Percentiles rank a stretch among this genome's conserved stretches.
phyloP scores from a whole-genome alignment of 176 grass and related monocot species.

The Luzula sylvatica region DNA sequence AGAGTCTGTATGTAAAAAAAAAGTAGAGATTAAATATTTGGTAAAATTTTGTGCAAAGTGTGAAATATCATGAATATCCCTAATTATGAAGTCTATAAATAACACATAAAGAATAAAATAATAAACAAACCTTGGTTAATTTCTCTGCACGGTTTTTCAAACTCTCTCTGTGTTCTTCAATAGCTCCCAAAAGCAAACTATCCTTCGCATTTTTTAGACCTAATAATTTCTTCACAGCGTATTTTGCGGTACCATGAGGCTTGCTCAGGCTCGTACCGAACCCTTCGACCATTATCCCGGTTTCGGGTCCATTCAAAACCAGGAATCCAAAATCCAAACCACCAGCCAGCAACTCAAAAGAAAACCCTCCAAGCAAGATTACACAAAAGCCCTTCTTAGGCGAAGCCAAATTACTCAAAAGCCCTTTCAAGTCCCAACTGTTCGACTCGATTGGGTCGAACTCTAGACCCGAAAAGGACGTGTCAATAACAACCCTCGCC shows the following conservation, averaged over 20 bases:
- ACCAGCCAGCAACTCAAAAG: conserved; percentile 57
- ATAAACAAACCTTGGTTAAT: conserved; percentile 44
- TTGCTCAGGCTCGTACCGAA: conserved; percentile 63
- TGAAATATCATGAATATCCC: background rate
- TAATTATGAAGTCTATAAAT: too few relatives aligned
- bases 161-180: conserved; percentile 42
- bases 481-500: conserved; percentile 78
- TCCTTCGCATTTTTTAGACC: conserved; percentile 53
- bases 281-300: conserved; percentile 43
- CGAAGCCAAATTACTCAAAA: conserved; percentile 25
- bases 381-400: conserved; percentile 42
- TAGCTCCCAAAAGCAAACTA: conserved; percentile 36
- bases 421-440: conserved; percentile 56
- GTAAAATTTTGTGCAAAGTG: background rate
- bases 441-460: conserved; percentile 41
- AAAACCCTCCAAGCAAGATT: conserved; percentile 62
- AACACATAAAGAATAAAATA: background rate
- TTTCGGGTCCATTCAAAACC: conserved; percentile 38
- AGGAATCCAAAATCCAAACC: conserved; percentile 81
- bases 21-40: background rate
- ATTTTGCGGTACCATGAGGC: conserved; percentile 69
- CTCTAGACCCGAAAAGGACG: conserved; percentile 86
- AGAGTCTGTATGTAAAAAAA: conserved; percentile 56
- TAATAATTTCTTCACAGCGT: conserved; percentile 66
- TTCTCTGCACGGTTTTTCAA: conserved; percentile 33